Evolutionary conservation across 768 basidiomycete genomes (phyloP).

Genomic region (Termitomyces sp.): DNA sequence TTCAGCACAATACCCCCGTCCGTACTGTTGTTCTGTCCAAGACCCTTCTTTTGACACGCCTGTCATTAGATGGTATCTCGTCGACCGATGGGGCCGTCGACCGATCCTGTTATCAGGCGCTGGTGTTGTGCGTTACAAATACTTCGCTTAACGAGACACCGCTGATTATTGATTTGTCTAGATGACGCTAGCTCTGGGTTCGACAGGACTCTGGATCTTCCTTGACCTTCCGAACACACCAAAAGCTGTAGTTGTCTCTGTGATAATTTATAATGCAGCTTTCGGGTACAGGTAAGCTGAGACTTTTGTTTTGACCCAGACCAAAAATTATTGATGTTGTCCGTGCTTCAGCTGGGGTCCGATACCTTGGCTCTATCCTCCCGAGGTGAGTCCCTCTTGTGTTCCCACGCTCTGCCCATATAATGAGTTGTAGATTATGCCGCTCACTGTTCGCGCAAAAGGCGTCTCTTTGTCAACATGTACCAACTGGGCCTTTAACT

Average conservation of each 20-base stretch:
- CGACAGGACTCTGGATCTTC: constrained; percentile 92
- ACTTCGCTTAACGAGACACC: not conserved
- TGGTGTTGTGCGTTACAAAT: constrained; percentile 50
- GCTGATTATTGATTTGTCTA: constrained; percentile 22
- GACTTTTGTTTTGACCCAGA: not conserved
- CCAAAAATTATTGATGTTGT: not conserved
- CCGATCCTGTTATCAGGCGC: constrained; percentile 86
- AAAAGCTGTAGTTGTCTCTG: constrained; percentile 82
- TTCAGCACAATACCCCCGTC: constrained; percentile 82
- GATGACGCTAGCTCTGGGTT: constrained; percentile 78
- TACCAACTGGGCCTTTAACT: constrained; percentile 88
- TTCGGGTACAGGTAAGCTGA: constrained; percentile 74
- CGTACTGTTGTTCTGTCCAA: constrained; percentile 24
- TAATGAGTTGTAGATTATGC: constrained; percentile 66
- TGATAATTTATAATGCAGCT: constrained; percentile 89
- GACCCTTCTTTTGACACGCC: not conserved
- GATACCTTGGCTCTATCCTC: constrained; percentile 83
- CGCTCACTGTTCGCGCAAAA: constrained; percentile 83
- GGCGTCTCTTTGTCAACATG: constrained; percentile 93
- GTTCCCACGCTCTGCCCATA: constrained; percentile 3
- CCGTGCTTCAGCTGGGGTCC: constrained; percentile 66
- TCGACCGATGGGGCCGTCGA: constrained; percentile 88
- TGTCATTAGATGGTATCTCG: constrained; percentile 80
- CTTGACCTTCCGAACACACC: constrained; percentile 85
- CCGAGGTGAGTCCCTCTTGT: constrained; percentile 48